phyloP scores from a whole-genome alignment of 345 rosid genomes.

The Garcia nutans region DNA sequence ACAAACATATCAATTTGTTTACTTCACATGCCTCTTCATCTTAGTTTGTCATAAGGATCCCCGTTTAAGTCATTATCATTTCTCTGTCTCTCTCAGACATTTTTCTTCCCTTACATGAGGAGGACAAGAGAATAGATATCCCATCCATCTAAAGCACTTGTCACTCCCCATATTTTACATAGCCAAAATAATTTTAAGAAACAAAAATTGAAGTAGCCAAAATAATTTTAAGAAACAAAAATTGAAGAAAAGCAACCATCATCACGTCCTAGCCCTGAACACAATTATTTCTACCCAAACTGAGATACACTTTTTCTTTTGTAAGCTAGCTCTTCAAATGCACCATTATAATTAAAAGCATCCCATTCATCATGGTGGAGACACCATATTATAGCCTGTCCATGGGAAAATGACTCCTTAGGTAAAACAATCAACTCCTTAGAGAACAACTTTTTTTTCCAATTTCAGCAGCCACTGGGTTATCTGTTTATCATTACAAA shows the following conservation, averaged over 20 bases:
- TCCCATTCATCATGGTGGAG: not conserved
- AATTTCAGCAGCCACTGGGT: not conserved
- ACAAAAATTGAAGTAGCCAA: not conserved
- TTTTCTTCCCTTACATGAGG: not conserved
- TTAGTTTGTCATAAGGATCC: not conserved
- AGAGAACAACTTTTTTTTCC: not conserved
- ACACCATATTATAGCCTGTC: not conserved
- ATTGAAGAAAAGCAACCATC: not conserved
- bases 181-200: not conserved
- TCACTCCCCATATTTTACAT: not conserved
- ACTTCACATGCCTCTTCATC: conserved; percentile 2
- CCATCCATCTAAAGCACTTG: not conserved
- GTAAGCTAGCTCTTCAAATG: not conserved
- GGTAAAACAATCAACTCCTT: not conserved
- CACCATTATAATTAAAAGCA: not conserved
- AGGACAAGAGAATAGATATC: not conserved
- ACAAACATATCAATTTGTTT: not conserved
- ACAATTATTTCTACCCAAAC: not conserved
- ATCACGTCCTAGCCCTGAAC: not conserved
- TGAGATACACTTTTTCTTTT: not conserved
- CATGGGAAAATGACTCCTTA: not conserved
- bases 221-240: not conserved
- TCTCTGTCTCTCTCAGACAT: not conserved
- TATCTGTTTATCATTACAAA: not conserved
- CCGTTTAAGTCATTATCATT: not conserved